These are phyloP conservation scores for Abrus pulchellus DNA, from an alignment of 306 rosid genomes.

Conservation along the genomic window DNA sequence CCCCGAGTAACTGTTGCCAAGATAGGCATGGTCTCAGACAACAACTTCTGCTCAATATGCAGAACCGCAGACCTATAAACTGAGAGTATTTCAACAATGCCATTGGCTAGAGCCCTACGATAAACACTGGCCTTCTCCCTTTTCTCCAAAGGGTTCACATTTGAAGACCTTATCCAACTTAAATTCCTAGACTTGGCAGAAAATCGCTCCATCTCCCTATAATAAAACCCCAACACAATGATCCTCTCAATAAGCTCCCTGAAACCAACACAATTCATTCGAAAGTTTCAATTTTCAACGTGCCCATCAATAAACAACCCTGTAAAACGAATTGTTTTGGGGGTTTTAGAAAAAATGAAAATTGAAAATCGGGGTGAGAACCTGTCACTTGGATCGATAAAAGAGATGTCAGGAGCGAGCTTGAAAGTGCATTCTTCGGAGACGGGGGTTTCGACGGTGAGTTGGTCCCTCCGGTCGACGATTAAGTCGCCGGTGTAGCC, in stretches of 20 bases:
- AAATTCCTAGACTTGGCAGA: conserved; percentile 81
- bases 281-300: conserved; percentile 9
- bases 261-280: conserved; percentile 51
- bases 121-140: conserved; percentile 77
- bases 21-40: conserved; percentile 85
- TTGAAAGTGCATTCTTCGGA: conserved; percentile 80
- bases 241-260: conserved; percentile 92
- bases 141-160: conserved; percentile 53
- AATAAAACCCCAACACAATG: conserved; percentile 85
- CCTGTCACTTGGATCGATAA: conserved; percentile 89
- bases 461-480: conserved; percentile 72
- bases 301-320: background rate
- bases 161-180: conserved; percentile 84
- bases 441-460: conserved; percentile 59
- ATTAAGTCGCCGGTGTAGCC: conserved; percentile 98
- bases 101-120: conserved; percentile 91
- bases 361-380: conserved; percentile 40
- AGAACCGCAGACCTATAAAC: conserved; percentile 86
- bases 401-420: conserved; percentile 89
- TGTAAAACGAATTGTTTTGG: background rate
- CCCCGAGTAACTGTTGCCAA: conserved; percentile 92
- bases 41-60: conserved; percentile 84
- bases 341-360: conserved; percentile 26
- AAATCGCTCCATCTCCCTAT: conserved; percentile 89
- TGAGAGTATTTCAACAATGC: conserved; percentile 87